Conservation (phyloP, 805 yeast species). For the Nakazawaea molendinolei region DNA sequence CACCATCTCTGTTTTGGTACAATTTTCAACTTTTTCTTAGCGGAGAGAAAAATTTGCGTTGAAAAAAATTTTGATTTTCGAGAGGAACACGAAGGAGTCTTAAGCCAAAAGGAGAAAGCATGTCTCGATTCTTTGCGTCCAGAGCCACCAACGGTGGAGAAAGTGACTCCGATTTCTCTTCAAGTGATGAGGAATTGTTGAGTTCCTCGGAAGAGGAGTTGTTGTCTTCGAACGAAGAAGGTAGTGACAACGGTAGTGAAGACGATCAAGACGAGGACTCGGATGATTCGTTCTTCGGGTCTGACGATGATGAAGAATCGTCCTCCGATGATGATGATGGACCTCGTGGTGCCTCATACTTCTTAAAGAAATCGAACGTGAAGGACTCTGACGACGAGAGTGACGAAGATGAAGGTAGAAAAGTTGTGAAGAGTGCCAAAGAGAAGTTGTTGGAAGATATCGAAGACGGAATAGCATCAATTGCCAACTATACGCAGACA, state of each 20-base stretch:
- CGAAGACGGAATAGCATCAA: slow-evolving; percentile 53
- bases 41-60: background rate
- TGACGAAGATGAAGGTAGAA: slow-evolving; percentile 64
- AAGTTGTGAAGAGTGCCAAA: slow-evolving; percentile 87
- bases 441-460: slow-evolving; percentile 90
- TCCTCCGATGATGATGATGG: slow-evolving; percentile 45
- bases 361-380: slow-evolving; percentile 42
- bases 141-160: slow-evolving; percentile 44
- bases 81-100: background rate
- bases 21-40: background rate
- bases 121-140: slow-evolving; percentile 89
- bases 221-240: slow-evolving; percentile 35
- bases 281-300: slow-evolving; percentile 36
- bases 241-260: slow-evolving; percentile 23
- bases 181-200: slow-evolving; percentile 43
- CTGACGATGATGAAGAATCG: slow-evolving; percentile 35
- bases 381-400: slow-evolving; percentile 35
- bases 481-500: slow-evolving; percentile 61
- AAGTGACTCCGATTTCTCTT: slow-evolving; percentile 48
- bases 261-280: slow-evolving; percentile 33
- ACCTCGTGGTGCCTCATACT: slow-evolving; percentile 44
- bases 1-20: background rate
- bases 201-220: slow-evolving; percentile 57
- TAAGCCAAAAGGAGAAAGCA: slow-evolving; percentile 19
- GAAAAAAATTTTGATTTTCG: background rate